A percentile compares a stretch with the other conserved stretches of the same genome.
phyloP scores from a whole-genome alignment of 148 eudicot genomes.

The Cornus controversa region DNA sequence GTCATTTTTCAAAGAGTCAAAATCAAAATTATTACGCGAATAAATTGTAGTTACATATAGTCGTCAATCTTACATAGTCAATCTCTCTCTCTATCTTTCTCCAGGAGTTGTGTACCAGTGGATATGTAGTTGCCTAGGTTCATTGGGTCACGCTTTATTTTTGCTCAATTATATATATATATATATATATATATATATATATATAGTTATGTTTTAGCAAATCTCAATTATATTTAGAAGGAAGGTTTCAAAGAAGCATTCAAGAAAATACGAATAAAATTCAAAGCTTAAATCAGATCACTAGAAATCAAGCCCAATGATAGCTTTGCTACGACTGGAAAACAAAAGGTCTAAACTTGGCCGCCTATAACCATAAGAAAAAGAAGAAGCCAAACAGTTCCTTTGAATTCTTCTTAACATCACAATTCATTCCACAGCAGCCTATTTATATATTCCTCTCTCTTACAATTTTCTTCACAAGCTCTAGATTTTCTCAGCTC shows the following conservation, averaged over 20 bases:
- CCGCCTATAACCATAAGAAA: background rate
- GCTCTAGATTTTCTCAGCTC: background rate
- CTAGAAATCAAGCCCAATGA: background rate
- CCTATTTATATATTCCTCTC: no score
- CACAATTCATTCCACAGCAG: slow-evolving; percentile 1
- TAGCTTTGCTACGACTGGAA: background rate
- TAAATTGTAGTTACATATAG: no score
- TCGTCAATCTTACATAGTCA: no score
- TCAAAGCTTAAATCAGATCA: slow-evolving; percentile 7
- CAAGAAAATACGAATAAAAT: background rate
- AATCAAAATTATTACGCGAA: background rate
- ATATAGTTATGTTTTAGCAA: no score
- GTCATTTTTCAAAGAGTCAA: background rate
- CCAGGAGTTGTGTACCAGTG: background rate
- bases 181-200: no score
- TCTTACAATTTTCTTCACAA: no score
- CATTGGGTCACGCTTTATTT: no score
- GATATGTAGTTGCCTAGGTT: no score
- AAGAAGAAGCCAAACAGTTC: slow-evolving; percentile 1
- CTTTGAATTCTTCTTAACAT: background rate
- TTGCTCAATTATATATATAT: no score
- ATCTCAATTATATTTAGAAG: no score
- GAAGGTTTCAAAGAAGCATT: background rate
- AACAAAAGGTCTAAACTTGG: background rate
- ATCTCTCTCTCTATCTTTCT: background rate